Evolutionary conservation across 331 rosid genomes (phyloP), one percentile per base, ranked within the genome.

Genomic region (Rosa hybrid): DNA sequence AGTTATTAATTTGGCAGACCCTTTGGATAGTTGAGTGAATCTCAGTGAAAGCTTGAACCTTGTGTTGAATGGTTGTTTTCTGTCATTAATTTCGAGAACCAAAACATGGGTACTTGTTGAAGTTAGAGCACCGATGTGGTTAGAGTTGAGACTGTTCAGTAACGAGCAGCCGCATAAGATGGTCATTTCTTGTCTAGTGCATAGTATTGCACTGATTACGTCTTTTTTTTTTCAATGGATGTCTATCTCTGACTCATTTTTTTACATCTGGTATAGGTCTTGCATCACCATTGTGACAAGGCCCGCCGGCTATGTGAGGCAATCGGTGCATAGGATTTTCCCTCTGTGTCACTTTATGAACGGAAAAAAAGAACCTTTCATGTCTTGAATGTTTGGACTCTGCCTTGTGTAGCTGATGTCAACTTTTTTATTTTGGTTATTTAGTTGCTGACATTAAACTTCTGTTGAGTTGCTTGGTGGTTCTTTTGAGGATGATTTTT

Each of bases 221-320:
- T 34, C 23, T 17, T 38, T n/a, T 72, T 42, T 68, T 6, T 21
- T 34, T 67, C 53, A 0, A 12, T 68, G 34, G 77, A 23, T 81
- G 78, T 76, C 64, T 75, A 79, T 88, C 81, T 80, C 96, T 87
- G 84, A 87, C 84, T 77, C 76, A 38, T 80, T 63, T 89, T 70
- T 82, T 82, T 91, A 82, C 86, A 78, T 90, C 64, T 90, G 83
- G 81, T 87, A 79, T 90, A 92, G 98, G 97, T 83, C 89, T 94
- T 91, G 88, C 91, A 78, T 92, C 85, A 86, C 88, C 97, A 30
- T 94, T 91, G 95, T 94, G 97, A 94, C 94, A 88, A 74, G 83
- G 86, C 91, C 86, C 59, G 83, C 91, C 77, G 89, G 87, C 87
- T 88, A 72, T 83, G 85, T 89, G 86, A 82, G 91, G 78, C 83